These are phyloP conservation scores for Aquilaria sinensis DNA, from an alignment of 345 rosid species.

Conservation along the genomic window DNA sequence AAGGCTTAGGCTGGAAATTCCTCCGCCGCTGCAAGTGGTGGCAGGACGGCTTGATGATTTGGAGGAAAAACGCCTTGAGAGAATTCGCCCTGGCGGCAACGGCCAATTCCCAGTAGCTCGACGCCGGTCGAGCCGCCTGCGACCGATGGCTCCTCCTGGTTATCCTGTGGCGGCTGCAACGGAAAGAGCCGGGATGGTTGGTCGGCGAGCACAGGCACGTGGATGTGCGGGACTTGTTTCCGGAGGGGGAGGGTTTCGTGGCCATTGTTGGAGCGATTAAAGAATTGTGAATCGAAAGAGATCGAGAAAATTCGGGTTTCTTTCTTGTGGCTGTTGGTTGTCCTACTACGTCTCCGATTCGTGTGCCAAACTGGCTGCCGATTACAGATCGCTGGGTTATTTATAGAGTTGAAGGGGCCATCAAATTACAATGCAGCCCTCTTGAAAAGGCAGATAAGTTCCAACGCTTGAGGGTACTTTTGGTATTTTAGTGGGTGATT, in stretches of 20 bases:
- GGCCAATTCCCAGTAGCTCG: constrained; percentile 12
- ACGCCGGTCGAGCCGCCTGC: background rate
- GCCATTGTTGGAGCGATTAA: constrained; percentile 21
- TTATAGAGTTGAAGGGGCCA: background rate
- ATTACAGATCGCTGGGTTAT: background rate
- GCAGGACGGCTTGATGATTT: constrained; percentile 29
- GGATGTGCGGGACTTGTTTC: constrained; percentile 1
- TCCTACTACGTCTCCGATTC: background rate
- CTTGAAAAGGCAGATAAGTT: background rate
- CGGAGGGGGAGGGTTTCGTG: constrained; percentile 1
- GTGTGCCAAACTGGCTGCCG: constrained; percentile 5
- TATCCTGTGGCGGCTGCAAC: constrained; percentile 38
- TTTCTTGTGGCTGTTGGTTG: background rate
- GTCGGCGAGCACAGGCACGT: constrained; percentile 46
- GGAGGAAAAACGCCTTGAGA: constrained; percentile 26
- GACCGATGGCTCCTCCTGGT: background rate
- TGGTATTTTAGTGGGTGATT: too few relatives aligned
- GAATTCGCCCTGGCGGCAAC: constrained; percentile 16
- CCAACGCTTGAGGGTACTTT: too few relatives aligned
- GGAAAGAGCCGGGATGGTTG: constrained; percentile 46
- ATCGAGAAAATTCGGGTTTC: background rate
- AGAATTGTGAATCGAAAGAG: background rate
- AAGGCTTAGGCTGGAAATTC: constrained; percentile 29
- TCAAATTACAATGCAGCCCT: background rate
- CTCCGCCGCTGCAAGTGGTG: constrained; percentile 23